phyloP scores from a whole-genome alignment of 169 alveolate species.

The Fabrea salina region DNA sequence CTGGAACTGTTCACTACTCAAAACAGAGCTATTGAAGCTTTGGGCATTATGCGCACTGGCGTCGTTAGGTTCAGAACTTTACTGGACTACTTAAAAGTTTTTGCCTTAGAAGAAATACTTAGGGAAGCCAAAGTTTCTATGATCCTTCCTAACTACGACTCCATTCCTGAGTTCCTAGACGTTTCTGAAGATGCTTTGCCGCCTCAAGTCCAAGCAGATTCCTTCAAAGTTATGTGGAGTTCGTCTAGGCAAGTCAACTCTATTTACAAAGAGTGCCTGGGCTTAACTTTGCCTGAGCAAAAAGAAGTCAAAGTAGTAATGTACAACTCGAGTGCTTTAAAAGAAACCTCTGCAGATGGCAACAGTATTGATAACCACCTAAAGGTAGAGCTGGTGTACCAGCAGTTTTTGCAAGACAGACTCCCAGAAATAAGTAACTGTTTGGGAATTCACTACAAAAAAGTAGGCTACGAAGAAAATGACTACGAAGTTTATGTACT shows the following conservation, averaged over 20 bases:
- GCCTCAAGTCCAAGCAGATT: not conserved
- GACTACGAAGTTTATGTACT: slow-evolving; percentile 61
- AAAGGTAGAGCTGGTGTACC: slow-evolving; percentile 23
- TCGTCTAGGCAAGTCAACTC: not conserved
- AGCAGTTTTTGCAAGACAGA: slow-evolving; percentile 33
- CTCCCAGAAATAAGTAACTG: slow-evolving; percentile 9
- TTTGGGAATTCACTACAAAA: slow-evolving; percentile 61
- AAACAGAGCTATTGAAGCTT: slow-evolving; percentile 3
- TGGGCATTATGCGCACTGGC: not conserved
- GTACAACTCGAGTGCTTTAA: slow-evolving; percentile 37
- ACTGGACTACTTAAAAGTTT: not conserved
- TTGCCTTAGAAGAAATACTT: not conserved
- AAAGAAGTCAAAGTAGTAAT: slow-evolving; percentile 12
- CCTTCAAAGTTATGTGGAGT: not conserved
- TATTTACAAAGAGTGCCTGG: not conserved
- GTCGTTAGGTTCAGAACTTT: not conserved
- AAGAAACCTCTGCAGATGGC: slow-evolving; percentile 42
- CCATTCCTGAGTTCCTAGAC: not conserved
- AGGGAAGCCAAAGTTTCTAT: not conserved
- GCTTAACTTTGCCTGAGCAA: not conserved
- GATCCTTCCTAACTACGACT: not conserved
- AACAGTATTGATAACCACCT: slow-evolving; percentile 33
- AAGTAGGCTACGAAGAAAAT: slow-evolving; percentile 48
- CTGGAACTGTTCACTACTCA: not conserved
- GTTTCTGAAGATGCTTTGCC: not conserved